phyloP scores from a whole-genome alignment of 2,329 filamentous ascomycete genomes.

The Calcarisporium arbuscula region DNA sequence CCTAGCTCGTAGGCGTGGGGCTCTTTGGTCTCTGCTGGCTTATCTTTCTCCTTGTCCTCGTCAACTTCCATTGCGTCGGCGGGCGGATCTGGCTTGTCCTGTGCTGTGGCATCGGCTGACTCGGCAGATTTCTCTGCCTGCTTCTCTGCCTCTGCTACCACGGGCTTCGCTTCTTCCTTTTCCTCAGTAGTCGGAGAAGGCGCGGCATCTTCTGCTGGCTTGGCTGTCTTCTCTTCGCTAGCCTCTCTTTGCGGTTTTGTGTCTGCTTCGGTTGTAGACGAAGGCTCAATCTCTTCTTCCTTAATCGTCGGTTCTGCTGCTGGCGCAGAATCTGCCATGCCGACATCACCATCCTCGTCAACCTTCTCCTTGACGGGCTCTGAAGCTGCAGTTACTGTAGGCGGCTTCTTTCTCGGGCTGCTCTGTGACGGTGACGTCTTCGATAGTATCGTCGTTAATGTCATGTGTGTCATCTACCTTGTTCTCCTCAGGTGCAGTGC shows the following conservation, averaged over 20 bases:
- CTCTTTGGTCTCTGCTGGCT: conserved; percentile 15
- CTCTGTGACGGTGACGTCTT: conserved; percentile 31
- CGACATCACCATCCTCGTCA: conserved; percentile 45
- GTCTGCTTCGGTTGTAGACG: conserved; percentile 24
- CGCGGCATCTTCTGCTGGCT: conserved; percentile 14
- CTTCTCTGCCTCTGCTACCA: conserved; percentile 11
- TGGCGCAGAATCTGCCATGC: conserved; percentile 37
- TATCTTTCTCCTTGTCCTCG: conserved; percentile 20
- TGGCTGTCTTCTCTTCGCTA: conserved; percentile 16
- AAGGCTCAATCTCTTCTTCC: conserved; percentile 32
- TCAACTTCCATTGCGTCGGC: conserved; percentile 29
- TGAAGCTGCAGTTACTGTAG: conserved; percentile 5
- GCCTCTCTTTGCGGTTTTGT: conserved; percentile 25
- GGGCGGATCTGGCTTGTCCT: conserved; percentile 6
- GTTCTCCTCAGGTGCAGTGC: conserved; percentile 20
- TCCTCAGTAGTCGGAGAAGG: conserved; percentile 13
- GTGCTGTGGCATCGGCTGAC: conserved; percentile 10
- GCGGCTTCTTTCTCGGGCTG: conserved; percentile 19
- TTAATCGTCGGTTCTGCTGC: conserved; percentile 29
- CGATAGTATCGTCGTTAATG: conserved; percentile 35
- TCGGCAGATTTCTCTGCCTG: conserved; percentile 15
- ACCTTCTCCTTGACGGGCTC: conserved; percentile 23
- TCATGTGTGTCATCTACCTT: conserved; percentile 26
- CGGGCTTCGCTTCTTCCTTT: conserved; percentile 13
- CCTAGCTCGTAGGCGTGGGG: too few species aligned